phyloP scores from a whole-genome alignment of 140 eudicot species.

The Stevia rebaudiana region DNA sequence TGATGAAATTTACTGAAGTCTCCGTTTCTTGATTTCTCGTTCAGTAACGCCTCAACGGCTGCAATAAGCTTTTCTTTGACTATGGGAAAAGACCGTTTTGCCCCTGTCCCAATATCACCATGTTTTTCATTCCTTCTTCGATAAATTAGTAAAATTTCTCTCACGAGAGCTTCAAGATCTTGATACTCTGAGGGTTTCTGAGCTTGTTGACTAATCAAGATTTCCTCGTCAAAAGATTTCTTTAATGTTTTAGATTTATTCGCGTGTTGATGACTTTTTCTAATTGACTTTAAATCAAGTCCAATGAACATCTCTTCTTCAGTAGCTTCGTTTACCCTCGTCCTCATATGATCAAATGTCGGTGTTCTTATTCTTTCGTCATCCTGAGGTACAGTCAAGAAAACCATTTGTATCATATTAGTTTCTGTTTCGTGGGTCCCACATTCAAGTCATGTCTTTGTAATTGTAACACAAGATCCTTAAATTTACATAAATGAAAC shows the following conservation, averaged over 20 bases:
- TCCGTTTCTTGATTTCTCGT: conserved; percentile 34
- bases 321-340: conserved; percentile 79
- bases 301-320: conserved; percentile 74
- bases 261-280: conserved; percentile 24
- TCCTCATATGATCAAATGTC: conserved; percentile 34
- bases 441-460: neutral
- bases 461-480: neutral
- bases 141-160: conserved; percentile 53
- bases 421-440: neutral
- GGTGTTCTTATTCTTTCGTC: conserved; percentile 27
- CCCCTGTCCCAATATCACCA: conserved; percentile 25
- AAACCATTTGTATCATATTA: conserved; percentile 2
- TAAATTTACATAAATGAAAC: too few relatives aligned
- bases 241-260: conserved; percentile 22
- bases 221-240: conserved; percentile 40
- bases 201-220: conserved; percentile 26
- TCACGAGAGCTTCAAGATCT: conserved; percentile 53
- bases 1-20: conserved; percentile 35
- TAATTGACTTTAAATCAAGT: conserved; percentile 33
- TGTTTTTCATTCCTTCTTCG: conserved; percentile 31
- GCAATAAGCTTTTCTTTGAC: conserved; percentile 52
- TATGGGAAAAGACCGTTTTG: conserved; percentile 29
- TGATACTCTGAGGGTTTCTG: conserved; percentile 36
- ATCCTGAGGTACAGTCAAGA: conserved; percentile 36
- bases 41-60: conserved; percentile 52